Evolutionary conservation across 768 basidiomycete genomes (phyloP).

Genomic region (Coprinellus micaceus): DNA sequence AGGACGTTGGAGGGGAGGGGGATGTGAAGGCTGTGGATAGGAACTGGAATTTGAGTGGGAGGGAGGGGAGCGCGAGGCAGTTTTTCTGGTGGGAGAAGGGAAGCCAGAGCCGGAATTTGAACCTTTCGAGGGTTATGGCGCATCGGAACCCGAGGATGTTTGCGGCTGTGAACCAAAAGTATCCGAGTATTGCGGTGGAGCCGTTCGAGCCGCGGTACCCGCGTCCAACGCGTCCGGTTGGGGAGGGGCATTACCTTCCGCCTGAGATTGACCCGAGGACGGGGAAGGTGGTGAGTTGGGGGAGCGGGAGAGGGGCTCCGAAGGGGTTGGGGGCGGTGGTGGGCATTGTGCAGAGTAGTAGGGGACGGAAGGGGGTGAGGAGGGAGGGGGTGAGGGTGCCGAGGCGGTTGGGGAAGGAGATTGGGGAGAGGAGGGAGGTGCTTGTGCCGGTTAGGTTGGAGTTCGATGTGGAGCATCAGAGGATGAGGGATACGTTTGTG

Average conservation of each 20-base stretch:
- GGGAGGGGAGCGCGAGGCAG: slow-evolving; percentile 10
- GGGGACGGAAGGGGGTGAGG: slow-evolving; percentile 49
- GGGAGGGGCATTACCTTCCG: too few relatives aligned
- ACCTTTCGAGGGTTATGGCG: slow-evolving; percentile 18
- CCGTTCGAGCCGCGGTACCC: slow-evolving; percentile 53
- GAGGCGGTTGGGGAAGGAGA: slow-evolving; percentile 49
- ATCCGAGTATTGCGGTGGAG: too few relatives aligned
- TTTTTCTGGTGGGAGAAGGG: slow-evolving; percentile 66
- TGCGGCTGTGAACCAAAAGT: slow-evolving; percentile 35
- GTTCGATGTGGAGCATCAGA: slow-evolving; percentile 91
- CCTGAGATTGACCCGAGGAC: too few relatives aligned
- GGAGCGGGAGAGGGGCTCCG: too few relatives aligned
- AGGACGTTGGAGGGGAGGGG: too few relatives aligned
- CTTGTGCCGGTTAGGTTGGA: slow-evolving; percentile 96
- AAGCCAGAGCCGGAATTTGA: slow-evolving; percentile 31
- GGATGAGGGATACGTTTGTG: slow-evolving; percentile 93
- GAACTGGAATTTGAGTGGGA: background rate
- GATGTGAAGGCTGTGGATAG: slow-evolving; percentile 6
- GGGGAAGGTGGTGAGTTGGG: too few relatives aligned
- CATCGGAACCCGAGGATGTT: background rate
- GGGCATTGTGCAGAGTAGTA: slow-evolving; percentile 30
- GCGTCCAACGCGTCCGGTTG: too few relatives aligned
- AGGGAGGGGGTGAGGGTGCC: slow-evolving; percentile 78
- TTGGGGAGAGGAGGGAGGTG: slow-evolving; percentile 65
- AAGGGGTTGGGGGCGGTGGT: slow-evolving; percentile 32